Evolutionary conservation across 2,329 filamentous ascomycete species (phyloP), one percentile per base, ranked within the genome.

Genomic region (Tolypocladium cylindrosporum): DNA sequence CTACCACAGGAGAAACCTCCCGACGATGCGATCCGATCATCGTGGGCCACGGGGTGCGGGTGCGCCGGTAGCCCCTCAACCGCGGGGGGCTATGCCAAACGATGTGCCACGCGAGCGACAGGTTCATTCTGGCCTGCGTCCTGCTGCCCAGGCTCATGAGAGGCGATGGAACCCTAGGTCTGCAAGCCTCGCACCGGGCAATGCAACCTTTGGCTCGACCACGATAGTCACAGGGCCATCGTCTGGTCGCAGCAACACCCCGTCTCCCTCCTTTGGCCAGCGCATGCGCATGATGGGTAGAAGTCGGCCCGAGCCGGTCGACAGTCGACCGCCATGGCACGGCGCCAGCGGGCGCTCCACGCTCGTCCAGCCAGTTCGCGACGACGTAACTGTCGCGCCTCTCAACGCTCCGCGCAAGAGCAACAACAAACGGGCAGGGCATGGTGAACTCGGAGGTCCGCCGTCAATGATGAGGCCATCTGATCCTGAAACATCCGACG

Each of bases 341-440:
- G 88, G 88, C 21, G 84, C 85, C 42, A 90, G 85, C 68, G 89
- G 89, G 36, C 82, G 88, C 62, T 79, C 79, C 48, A 76, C 81
- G 41, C 77, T 90, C 58, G 80, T 89, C 40, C 79, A 80, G 51
- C 85, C 87, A 4, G 79, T 90, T 42, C 79, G 77, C 66, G 86
- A 90, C 67, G 82, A 83, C 41, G 74, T 74, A 48, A 73, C 76
- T 59, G 80, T 79, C 16, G 72, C 79, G 58, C 82, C 84, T n/a
- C 71, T 88, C 48, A 79, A 73, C 60, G 74, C 87, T 57, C 79
- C 80, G 19, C 74, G 74, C 48, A 83, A 76, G 68, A 79, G 71
- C 65, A 76, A 71, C 65, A 81, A 76, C 65, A 81, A 76, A 64
- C 74, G 75, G 41, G 66, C 64, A 55, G 67, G 10, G 39, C 57